Evolutionary conservation across 768 basidiomycete species (phyloP), one percentile per base, ranked within the genome.

Genomic region (Rhodotorula babjevae): DNA sequence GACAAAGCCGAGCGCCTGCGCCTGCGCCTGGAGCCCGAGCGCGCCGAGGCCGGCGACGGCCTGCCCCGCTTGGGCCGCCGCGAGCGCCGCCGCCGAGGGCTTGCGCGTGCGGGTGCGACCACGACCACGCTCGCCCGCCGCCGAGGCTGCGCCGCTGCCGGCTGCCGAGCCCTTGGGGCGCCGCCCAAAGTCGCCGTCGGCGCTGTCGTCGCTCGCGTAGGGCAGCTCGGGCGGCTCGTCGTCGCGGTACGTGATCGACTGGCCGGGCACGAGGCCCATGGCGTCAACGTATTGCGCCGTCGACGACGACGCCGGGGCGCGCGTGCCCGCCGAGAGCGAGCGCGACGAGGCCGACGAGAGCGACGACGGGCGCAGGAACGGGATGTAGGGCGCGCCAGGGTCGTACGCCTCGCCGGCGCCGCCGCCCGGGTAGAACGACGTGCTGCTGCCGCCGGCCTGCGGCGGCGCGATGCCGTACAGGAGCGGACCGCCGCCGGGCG

Each of bases 331-430:
- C 12, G n/a, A 29, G 12, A 55, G 53, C 11, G 53, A 55, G 53
- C 53, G 53, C n/a, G 53, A 55, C 53, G 53, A 55, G n/a, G 53
- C 53, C 31, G 46, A 25, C 4, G 53, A 33, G 44, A 56, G 10
- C 27, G 61, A 57, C 25, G 49, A 16, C 1, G 53, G 44, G 40
- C 50, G 47, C 40, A 67, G 57, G 25, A 33, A 50, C 29, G 33
- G 61, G 67, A 68, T 68, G 60, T 67, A 67, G 16, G 66, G 58
- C 49, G 60, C 59, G 12, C 40, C 29, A 1, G 66, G 66, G 58
- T 23, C 50, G 59, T 67, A 67, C 31, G n/a, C 66, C 15, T 21
- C 58, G 33, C 21, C 29, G n/a, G 53, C 27, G 5, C 25, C 52
- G 63, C n/a, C n/a, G 52, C 56, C 15, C 19, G 62, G 14, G 63